phyloP scores from a whole-genome alignment of 2,329 filamentous ascomycete genomes.

The Ophidiomyces ophidiicola region DNA sequence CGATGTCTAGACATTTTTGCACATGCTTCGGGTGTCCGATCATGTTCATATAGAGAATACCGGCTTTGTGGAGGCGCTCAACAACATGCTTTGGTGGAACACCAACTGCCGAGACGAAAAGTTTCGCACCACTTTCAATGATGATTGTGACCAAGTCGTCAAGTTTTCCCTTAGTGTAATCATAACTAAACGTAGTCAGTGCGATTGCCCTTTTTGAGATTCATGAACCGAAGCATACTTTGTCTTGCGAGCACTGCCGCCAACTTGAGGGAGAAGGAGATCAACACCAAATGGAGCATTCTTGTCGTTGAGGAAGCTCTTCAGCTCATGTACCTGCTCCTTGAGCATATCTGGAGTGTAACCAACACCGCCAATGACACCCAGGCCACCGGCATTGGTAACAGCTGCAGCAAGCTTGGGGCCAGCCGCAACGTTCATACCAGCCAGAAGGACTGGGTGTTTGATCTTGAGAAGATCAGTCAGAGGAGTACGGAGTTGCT shows the following conservation, averaged over 20 bases:
- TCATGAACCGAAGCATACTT: conserved; percentile 44
- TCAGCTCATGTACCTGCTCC: conserved; percentile 90
- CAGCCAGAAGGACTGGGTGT: conserved; percentile 87
- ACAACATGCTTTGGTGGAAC: conserved; percentile 81
- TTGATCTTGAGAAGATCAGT: conserved; percentile 98
- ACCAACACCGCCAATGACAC: conserved; percentile 80
- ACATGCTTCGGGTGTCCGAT: conserved; percentile 99
- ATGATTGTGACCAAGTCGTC: conserved; percentile 80
- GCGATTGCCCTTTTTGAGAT: neutral
- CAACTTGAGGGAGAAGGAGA: conserved; percentile 84
- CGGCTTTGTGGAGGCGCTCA: conserved; percentile 74
- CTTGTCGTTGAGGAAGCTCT: conserved; percentile 77
- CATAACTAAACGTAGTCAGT: conserved; percentile 54
- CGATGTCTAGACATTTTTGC: conserved; percentile 83
- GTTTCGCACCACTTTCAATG: conserved; percentile 77
- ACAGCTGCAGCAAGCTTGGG: conserved; percentile 94
- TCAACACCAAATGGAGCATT: conserved; percentile 92
- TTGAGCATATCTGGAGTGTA: conserved; percentile 96
- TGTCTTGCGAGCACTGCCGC: conserved; percentile 86
- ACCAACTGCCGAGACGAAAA: conserved; percentile 95
- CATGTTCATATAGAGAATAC: conserved; percentile 99
- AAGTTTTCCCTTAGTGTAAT: conserved; percentile 99
- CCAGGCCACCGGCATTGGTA: conserved; percentile 89
- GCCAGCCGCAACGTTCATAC: conserved; percentile 98
- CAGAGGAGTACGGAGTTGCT: conserved; percentile 77